Percentiles rank a stretch among this genome's conserved stretches.
Evolutionary conservation across 2,329 filamentous ascomycete genomes (phyloP).

Genomic region (Mollisiaceae sp.): DNA sequence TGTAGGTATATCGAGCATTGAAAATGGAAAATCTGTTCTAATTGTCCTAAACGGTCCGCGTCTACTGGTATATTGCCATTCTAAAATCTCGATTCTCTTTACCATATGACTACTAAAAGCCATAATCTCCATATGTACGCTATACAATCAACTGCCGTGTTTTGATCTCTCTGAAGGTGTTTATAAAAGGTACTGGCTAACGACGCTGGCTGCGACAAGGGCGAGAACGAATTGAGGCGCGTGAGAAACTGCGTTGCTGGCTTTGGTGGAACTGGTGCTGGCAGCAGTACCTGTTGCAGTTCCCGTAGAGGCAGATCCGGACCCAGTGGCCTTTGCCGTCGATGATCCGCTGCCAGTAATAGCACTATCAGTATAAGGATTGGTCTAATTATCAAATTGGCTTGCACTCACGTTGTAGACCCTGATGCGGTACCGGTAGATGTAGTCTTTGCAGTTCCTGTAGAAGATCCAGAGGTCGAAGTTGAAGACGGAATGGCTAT

Average conservation of each 20-base stretch:
- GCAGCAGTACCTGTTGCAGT: constrained; percentile 20
- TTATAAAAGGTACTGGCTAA: constrained; percentile 22
- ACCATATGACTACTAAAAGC: not conserved
- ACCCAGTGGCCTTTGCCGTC: constrained; percentile 26
- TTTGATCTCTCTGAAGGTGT: not conserved
- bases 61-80: constrained; percentile 4
- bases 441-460: constrained; percentile 28
- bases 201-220: constrained; percentile 22
- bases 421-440: constrained; percentile 19
- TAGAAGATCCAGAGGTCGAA: constrained; percentile 18
- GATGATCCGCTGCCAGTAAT: constrained; percentile 20
- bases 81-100: not conserved
- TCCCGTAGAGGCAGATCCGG: constrained; percentile 12
- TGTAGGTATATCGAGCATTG: not conserved
- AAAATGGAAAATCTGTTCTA: not conserved
- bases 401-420: constrained; percentile 11
- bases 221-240: constrained; percentile 21
- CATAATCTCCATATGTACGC: not conserved
- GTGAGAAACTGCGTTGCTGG: constrained; percentile 19
- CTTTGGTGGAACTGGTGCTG: constrained; percentile 5
- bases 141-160: not conserved
- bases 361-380: constrained; percentile 4
- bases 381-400: not conserved
- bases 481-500: constrained; percentile 28
- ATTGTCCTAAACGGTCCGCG: not conserved